phyloP scores from a whole-genome alignment of 2,329 filamentous ascomycete genomes.

The Colletotrichum spaethianum region DNA sequence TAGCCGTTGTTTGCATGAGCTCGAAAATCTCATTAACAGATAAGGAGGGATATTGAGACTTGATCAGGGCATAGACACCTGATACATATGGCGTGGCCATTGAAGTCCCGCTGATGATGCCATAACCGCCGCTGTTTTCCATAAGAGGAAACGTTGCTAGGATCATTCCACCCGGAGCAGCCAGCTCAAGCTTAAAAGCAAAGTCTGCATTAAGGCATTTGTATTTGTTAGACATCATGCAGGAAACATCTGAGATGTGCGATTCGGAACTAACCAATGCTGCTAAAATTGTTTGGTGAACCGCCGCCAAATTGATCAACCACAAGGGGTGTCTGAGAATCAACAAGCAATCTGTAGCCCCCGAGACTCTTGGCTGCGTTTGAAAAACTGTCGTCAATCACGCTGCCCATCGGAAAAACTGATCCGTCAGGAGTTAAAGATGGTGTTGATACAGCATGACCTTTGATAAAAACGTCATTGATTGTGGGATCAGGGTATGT shows the following conservation, averaged over 20 bases:
- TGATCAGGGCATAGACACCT: constrained; percentile 53
- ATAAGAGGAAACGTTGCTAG: constrained; percentile 53
- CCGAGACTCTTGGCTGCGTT: not conserved
- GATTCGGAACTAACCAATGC: constrained; percentile 20
- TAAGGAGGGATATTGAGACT: constrained; percentile 48
- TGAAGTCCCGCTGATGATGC: constrained; percentile 53
- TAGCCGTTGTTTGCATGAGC: constrained; percentile 49
- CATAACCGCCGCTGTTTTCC: constrained; percentile 46
- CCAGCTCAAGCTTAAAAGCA: constrained; percentile 49
- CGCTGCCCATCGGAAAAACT: constrained; percentile 31
- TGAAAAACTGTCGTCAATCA: constrained; percentile 3
- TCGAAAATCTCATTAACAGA: constrained; percentile 47
- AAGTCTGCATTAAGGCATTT: constrained; percentile 38
- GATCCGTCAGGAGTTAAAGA: constrained; percentile 25
- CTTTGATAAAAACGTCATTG: constrained; percentile 27
- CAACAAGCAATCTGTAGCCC: constrained; percentile 16
- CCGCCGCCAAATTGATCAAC: constrained; percentile 32
- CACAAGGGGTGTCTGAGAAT: constrained; percentile 15
- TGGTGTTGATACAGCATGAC: constrained; percentile 30
- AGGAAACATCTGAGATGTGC: not conserved
- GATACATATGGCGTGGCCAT: constrained; percentile 54
- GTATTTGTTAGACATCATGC: not conserved
- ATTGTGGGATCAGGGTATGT: constrained; percentile 36
- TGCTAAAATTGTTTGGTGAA: constrained; percentile 37
- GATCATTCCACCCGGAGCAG: constrained; percentile 53